Evolutionary conservation across 2,329 filamentous ascomycete species (phyloP), one percentile per base, ranked within the genome.

Genomic region (Neopestalotiopsis sp.): DNA sequence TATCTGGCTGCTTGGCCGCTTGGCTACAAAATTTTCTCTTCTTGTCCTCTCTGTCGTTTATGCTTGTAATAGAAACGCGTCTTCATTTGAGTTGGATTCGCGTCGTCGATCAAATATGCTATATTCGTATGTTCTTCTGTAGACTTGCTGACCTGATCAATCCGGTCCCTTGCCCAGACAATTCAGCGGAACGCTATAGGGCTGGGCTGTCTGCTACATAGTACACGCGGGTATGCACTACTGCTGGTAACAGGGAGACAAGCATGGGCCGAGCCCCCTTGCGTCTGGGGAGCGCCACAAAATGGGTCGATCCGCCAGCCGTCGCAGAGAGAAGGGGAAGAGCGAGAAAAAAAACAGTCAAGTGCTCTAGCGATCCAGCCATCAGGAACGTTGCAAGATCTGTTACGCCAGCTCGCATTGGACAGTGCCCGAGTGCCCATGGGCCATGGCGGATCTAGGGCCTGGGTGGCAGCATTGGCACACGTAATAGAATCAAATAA

Each of bases 401-500:
- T 20, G 32, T 17, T 20, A 34, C 13, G 28, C 30, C 30, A 34
- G 28, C 17, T 62, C 59, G 59, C 32, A 62, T 62, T 62, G 59
- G 59, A 28, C n/a, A 34, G 34, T 14, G 2, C 34, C 59, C 30
- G 28, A 17, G 14, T 34, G 5, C 17, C 59, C 59, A 62, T 17
- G 32, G 28, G 6, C 34, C 34, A 38, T 38, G 34, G 24, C 34
- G 34, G 14, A 62, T 34, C 59, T 30, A 17, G 20, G 59, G 32
- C n/a, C 59, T 62, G 40, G 24, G 12, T 34, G 59, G 28, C 59
- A 40, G 30, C 13, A 62, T 62, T 62, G 59, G 59, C 59, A 62
- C 30, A 62, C 59, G 59, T 62, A 62, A 62, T 62, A n/a, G 34
- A 30, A 62, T 62, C 59, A 62, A 62, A 30, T 53, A 30, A 40